A percentile compares a stretch with the other conserved stretches of the same genome.
These are phyloP conservation scores for Eucalyptus coolabah DNA, from an alignment of 345 rosid genomes.

Conservation along the genomic window DNA sequence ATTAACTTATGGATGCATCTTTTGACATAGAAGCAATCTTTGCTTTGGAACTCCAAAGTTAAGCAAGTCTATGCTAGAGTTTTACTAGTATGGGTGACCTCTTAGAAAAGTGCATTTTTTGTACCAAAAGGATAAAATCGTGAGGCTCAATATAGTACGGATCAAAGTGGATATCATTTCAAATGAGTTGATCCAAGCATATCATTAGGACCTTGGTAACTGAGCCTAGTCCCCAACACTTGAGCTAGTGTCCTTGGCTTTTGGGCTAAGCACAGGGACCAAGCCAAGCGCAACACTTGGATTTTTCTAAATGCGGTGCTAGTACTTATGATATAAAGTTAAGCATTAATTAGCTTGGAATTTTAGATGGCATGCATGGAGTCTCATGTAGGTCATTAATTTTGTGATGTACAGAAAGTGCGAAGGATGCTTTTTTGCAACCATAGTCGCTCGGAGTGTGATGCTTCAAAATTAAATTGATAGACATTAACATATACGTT, in stretches of 20 bases:
- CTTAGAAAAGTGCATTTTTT: too few species aligned
- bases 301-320: neutral
- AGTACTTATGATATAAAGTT: neutral
- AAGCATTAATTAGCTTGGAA: neutral
- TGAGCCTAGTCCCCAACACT: neutral
- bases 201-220: too few species aligned
- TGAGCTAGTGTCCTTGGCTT: neutral
- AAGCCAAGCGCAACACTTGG: neutral
- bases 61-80: too few species aligned
- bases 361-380: neutral
- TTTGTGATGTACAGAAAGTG: neutral
- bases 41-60: too few species aligned
- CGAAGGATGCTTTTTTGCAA: neutral
- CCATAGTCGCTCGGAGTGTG: neutral
- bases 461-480: neutral
- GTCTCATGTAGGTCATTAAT: neutral
- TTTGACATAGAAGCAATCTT: too few species aligned
- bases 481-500: neutral
- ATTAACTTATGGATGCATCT: too few species aligned
- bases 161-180: too few species aligned
- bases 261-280: neutral
- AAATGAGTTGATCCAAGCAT: too few species aligned
- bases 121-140: too few species aligned
- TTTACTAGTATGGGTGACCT: too few species aligned
- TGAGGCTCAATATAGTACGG: rapidly evolving